Evolutionary conservation across 139 green algal species (phyloP), one percentile per base, ranked within the genome.

Genomic region (Auxenochlorella protothecoides): DNA sequence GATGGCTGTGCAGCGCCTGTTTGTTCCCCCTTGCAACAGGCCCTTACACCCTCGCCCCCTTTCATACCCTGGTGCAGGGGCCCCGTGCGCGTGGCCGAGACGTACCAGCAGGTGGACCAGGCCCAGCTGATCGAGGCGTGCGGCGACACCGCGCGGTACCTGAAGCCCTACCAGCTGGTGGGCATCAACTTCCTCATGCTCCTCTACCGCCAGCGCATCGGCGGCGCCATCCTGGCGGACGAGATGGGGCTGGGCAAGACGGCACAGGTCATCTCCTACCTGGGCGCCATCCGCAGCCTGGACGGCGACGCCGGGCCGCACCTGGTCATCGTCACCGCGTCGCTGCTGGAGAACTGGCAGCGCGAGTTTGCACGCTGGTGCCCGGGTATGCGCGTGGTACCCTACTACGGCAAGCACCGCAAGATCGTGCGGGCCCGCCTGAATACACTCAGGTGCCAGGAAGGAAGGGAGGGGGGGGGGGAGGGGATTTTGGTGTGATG

Each of bases 121-220:
- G 75, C 78, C 11, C 65, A 82, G n/a, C 65, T 91, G 63, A 72
- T 76, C 3, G 69, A 77, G 57, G 84, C 86, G 27, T 91, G 83
- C 44, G 81, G 80, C 6, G 78, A 84, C 55, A 76, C 83, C 10
- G 80, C 80, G 3, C 70, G 59, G 4, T 77, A 76, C 51, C 78
- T 97, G 15, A 97, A 97, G 74, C 84, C 85, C 7, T 97, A 97
- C 84, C 90, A 97, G 85, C 69, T 96, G 52, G 87, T 97, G 4
- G 92, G 92, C 61, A 86, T 97, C 66, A 97, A 97, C 80, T 97
- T 95, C 80, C 81, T 97, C 68, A 77, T 93, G 80, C 82, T 96
- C 69, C 86, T 97, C 52, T 78, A 90, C 67, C 75, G 83, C 44
- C 77, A 83, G 63, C 75, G 80, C 65, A 72, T 85, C 8, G 85